Conservation (phyloP, 1,139 yeast species). For the Pichia sp. region DNA sequence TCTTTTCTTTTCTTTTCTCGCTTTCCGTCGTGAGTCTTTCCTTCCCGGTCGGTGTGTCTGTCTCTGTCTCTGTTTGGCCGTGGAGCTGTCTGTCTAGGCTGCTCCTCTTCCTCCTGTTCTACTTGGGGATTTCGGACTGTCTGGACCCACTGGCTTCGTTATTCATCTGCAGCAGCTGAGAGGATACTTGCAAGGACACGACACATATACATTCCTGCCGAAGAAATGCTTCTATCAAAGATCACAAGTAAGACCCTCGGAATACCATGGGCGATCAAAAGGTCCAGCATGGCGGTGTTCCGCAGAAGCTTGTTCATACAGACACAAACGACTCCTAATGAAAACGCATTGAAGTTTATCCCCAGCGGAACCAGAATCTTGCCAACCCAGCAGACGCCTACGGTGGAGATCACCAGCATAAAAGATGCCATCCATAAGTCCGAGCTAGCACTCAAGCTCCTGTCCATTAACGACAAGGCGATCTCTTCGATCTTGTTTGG, state of each 20-base stretch:
- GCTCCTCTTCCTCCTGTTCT: no score
- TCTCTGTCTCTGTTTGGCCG: background rate
- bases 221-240: background rate
- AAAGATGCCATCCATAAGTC: conserved; percentile 46
- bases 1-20: background rate
- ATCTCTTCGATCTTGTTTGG: conserved; percentile 52
- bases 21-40: background rate
- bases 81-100: background rate
- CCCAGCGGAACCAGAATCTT: conserved; percentile 56
- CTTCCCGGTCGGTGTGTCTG: no score
- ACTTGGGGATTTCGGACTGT: no score
- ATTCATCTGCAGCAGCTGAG: no score
- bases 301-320: conserved; percentile 36
- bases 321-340: conserved; percentile 82
- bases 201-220: background rate
- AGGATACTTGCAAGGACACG: background rate
- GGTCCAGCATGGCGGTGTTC: background rate
- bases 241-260: background rate
- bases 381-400: conserved; percentile 34
- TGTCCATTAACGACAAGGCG: conserved; percentile 40
- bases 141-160: no score
- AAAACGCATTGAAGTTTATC: conserved; percentile 82
- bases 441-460: conserved; percentile 51
- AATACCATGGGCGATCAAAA: conserved; percentile 1
- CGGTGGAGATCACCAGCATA: conserved; percentile 51